A percentile compares a stretch with the other conserved stretches of the same genome.
phyloP scores from a whole-genome alignment of 2,329 filamentous ascomycete species.

The Fusarium hostae region DNA sequence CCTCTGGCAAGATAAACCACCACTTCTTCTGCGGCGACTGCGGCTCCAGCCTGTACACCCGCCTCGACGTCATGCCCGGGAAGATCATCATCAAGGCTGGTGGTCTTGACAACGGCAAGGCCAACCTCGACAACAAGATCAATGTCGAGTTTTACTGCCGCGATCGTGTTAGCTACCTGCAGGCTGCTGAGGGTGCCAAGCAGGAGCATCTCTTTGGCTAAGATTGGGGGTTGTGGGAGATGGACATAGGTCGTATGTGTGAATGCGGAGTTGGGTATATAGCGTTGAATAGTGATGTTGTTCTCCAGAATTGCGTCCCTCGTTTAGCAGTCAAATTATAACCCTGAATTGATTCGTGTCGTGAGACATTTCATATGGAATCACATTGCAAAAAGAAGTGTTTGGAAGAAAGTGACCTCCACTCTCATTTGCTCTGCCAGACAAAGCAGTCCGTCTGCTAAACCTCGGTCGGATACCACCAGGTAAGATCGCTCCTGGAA shows the following conservation, averaged over 20 bases:
- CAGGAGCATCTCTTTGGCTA: conserved; percentile 54
- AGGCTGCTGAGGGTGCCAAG: conserved; percentile 56
- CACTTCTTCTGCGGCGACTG: conserved; percentile 66
- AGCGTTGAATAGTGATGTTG: not conserved
- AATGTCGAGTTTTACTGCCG: conserved; percentile 64
- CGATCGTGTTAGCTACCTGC: conserved; percentile 59
- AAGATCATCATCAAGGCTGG: conserved; percentile 63
- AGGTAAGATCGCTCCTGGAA: not conserved
- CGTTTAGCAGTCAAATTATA: not conserved
- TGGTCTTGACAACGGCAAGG: conserved; percentile 59
- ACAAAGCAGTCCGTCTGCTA: not conserved
- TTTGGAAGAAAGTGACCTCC: not conserved
- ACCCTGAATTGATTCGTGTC: not conserved
- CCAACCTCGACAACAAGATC: conserved; percentile 55
- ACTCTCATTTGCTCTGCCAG: not conserved
- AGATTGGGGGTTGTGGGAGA: not conserved
- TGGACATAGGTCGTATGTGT: not conserved
- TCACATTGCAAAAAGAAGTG: too few species aligned
- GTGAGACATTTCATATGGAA: not conserved
- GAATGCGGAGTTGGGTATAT: not conserved
- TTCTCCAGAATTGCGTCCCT: not conserved
- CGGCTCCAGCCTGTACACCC: conserved; percentile 62
- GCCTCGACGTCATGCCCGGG: conserved; percentile 64
- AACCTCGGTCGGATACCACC: not conserved
- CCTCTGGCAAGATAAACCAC: conserved; percentile 64